These are phyloP conservation scores for Mortierella sp. DNA, from an alignment of 371 early-diverging fungal genomes.

Conservation along the genomic window DNA sequence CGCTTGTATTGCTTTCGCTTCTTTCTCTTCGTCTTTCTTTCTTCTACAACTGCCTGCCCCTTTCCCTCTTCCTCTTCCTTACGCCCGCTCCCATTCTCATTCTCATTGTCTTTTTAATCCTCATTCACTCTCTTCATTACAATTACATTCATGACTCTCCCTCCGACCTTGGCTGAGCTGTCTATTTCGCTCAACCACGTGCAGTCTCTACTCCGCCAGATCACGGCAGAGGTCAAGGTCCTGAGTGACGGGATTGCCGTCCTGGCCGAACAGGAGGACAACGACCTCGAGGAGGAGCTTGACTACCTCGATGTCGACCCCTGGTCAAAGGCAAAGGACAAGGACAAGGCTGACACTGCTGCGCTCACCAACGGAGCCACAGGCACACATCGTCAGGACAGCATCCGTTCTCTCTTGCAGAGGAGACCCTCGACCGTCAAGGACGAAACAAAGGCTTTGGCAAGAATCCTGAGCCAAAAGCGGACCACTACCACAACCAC, in stretches of 20 bases:
- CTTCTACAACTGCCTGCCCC: neutral
- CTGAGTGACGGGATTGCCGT: slow-evolving; percentile 40
- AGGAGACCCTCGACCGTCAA: slow-evolving; percentile 55
- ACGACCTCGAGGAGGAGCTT: slow-evolving; percentile 49
- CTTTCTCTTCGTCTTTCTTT: neutral
- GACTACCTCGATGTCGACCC: slow-evolving; percentile 56
- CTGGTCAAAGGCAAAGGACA: slow-evolving; percentile 54
- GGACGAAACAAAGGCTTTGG: slow-evolving; percentile 56
- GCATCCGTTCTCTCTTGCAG: slow-evolving; percentile 54
- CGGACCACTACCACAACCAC: neutral
- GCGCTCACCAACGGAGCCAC: neutral
- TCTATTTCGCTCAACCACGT: slow-evolving; percentile 48
- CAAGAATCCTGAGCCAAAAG: slow-evolving; percentile 53
- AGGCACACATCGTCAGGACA: slow-evolving; percentile 33
- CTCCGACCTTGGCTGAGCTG: slow-evolving; percentile 39
- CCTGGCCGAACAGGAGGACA: slow-evolving; percentile 43
- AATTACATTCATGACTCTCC: neutral
- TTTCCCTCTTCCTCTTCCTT: neutral
- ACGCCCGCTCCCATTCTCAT: neutral
- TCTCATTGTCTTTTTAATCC: neutral
- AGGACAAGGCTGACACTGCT: slow-evolving; percentile 24
- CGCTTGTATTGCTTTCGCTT: neutral
- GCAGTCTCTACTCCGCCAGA: slow-evolving; percentile 45
- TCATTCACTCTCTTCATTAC: neutral
- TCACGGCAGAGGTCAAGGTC: slow-evolving; percentile 56